Base-by-base conservation (phyloP, 768 basidiomycete species). In the Suillus plorans region DNA sequence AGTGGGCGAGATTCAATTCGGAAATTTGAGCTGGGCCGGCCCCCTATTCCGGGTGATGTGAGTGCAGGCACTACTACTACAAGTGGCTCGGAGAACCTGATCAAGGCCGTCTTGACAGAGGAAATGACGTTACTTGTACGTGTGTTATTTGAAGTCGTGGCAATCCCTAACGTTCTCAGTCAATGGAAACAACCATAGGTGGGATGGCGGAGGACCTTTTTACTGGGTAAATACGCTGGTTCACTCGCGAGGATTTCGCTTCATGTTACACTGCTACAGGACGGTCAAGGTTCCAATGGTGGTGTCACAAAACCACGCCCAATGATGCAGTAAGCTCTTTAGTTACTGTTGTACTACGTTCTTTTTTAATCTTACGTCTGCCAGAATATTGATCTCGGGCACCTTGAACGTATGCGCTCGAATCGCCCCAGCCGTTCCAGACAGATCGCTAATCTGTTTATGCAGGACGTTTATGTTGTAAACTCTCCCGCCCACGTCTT, bases 1-100 rank as follows among this genome's bases (percentile, higher is more conserved):
- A 88, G 85, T 79, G 66, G 89, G 89, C 20, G 82, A 89, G 39
- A 79, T 90, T 53, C 67, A 72, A 25, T 89, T 90, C 70, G 86
- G 82, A 8, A 83, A 82, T 57, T 10, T 70, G 62, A 81, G 69
- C 47, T 87, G 86, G 86, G 75, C 70, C 0, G 87, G 86, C 14
- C 86, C 84, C 13, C 74, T 88, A 47, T 86, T 88, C 71, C 72
- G 78, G 39, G 70, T 88, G 69, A 81, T 68, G 85, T 86, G 66
- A 50, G 74, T 70, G 16, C 10, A 47, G 28, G 42, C 59, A n/a
- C 2, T 56, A 13, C 58, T 28, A 20, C 10, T 41, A 31, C 6
- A 25, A 20, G 18, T 28, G 41, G 2, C 25, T 28, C 28, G 5
- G 39, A 31, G 25, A 59, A 59, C 14, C 41, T 42, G 25, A 59